Base-by-base conservation (phyloP, 768 basidiomycete genomes). In the Tylopilus subfusipes region DNA sequence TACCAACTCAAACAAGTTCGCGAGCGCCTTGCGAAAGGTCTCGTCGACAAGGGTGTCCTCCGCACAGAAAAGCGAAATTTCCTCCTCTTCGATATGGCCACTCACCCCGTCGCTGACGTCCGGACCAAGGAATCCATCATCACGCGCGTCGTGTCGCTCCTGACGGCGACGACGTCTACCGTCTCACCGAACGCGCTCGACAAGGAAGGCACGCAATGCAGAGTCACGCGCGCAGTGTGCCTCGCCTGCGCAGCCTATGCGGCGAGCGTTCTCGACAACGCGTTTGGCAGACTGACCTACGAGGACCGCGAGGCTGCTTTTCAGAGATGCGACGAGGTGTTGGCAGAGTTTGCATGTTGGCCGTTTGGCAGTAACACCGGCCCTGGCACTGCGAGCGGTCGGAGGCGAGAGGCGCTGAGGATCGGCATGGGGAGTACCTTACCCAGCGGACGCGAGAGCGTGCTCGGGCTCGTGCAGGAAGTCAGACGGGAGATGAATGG, bases 11-110 rank as follows among this genome's bases (percentile, higher is more conserved):
- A 98, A 72, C 96, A 98, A 74, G 96, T 98, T 38, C 88, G 96
- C 43, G 96, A 99, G 74, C 90, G 96, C 18, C 86, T 99, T 38
- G 94, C 95, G 14, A 99, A 99, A 70, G 85, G 96, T 3, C 83
- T 99, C 38, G 96, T 98, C 48, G 96, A 99, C 78, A 99, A 99
- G 73, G 97, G 96, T 63, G 85, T 99, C 36, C 83, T 99, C n/a
- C 88, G 97, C 48, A 99, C 96, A 16, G 97, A 98, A 71, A 98
- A 99, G 69, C 90, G 94, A 65, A 98, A 98, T 72, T 99, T 99
- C 73, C 82, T 99, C 47, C 79, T 99, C 29, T 99, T 99, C 74
- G 96, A 99, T 76, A 99, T 99, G 96, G 96, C 97, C 18, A 99
- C 96, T 0, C 96, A 99, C 70, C 97, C 96, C 2, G 90, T 98